Base-by-base conservation (phyloP, 192 early-diverging fungal genomes). In the Entomortierella chlamydospora region DNA sequence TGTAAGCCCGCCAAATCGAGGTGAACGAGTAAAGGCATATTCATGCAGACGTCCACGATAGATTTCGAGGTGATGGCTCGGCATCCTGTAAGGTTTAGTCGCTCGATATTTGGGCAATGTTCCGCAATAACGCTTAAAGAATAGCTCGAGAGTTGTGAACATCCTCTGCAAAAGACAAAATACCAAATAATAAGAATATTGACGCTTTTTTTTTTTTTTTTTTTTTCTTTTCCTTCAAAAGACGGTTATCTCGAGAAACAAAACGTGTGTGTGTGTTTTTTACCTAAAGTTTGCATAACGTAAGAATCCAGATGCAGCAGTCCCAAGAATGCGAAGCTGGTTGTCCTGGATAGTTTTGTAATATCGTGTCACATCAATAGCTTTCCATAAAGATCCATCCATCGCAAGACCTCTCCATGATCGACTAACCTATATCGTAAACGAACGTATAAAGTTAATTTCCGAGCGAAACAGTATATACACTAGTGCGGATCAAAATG, bases 1-100 rank as follows among this genome's bases (percentile, higher is more conserved):
- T 72, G 69, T 9, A 88, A 56, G 15, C 83, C 73, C 0, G 81
- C 61, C 6, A 88, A 42, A 64, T 88, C 84, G 18, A 88, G 64
- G 18, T 72, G 71, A 26, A 59, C 26, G 15, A 88, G 63, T n/a
- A 69, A 55, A 7, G 57, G 55, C 53, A 68, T 70, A 52, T 78
- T 69, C 57, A 64, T 68, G 10, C 85, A 72, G 30, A 82, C 82
- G 41, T 79, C 72, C 1, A 64, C 70, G 10, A 88, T 73, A 26
- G 84, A 77, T 18, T 85, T 61, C 0, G 81, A 80, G 1, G 86
- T 80, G 20, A 85, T 31, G 0, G 60, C 55, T 10, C 83, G 68
- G 20, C 76, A 79, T 8, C 76, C 76, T 11, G 61, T 55, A 4
- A 79, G 41, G 33, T 70, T 58, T 2, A 79, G 63, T 7, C 63